These are phyloP conservation scores for Candida orba DNA, from an alignment of 805 yeast genomes.

Conservation along the genomic window DNA sequence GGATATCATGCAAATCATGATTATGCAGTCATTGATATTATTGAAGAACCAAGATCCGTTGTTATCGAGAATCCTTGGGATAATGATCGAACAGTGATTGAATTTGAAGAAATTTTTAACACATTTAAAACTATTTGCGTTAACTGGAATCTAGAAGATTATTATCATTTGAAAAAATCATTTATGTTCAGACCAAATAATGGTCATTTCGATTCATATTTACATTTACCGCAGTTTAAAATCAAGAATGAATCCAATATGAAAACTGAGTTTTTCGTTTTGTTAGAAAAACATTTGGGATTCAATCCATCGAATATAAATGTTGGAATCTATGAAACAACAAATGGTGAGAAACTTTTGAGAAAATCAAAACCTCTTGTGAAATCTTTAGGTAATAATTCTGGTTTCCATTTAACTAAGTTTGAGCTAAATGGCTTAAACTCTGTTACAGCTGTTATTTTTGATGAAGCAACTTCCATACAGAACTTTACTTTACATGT, in stretches of 20 bases:
- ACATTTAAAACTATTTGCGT: conserved; percentile 49
- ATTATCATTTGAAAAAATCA: conserved; percentile 16
- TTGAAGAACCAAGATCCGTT: conserved; percentile 16
- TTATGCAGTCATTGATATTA: conserved; percentile 48
- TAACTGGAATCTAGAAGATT: conserved; percentile 49
- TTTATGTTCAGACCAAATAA: conserved; percentile 23
- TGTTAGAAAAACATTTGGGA: conserved; percentile 43
- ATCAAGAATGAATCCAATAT: conserved; percentile 27
- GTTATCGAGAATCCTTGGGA: conserved; percentile 43
- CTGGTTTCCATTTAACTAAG: conserved; percentile 33
- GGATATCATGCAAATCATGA: conserved; percentile 57
- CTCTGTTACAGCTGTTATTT: conserved; percentile 26
- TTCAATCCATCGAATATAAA: conserved; percentile 17
- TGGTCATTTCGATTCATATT: conserved; percentile 7
- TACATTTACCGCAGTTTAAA: conserved; percentile 37
- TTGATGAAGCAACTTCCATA: conserved; percentile 5
- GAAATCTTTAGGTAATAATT: conserved; percentile 24
- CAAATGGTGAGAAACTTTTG: conserved; percentile 27
- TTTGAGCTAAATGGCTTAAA: conserved; percentile 22
- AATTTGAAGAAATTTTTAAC: conserved; percentile 26
- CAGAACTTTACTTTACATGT: conserved; percentile 19
- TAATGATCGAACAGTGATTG: conserved; percentile 7
- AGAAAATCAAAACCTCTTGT: conserved; percentile 2
- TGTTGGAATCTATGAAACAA: conserved; percentile 22
- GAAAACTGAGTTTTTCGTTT: conserved; percentile 34